Evolutionary conservation across 2,329 filamentous ascomycete genomes (phyloP).

Genomic region (Emergomyces orientalis): DNA sequence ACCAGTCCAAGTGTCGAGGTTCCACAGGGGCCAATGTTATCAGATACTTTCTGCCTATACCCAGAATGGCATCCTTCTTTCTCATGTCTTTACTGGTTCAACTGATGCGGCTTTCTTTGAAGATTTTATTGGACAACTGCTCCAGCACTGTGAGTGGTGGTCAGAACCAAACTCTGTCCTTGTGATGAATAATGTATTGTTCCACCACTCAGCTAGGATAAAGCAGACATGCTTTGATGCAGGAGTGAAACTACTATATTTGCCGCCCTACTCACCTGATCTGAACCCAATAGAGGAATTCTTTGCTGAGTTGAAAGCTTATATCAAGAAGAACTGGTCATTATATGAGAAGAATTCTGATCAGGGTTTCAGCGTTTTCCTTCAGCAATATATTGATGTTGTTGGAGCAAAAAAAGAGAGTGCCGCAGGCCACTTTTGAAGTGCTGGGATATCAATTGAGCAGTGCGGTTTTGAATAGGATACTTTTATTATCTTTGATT

Average conservation of each 20-base stretch:
- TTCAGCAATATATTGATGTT: constrained; percentile 21
- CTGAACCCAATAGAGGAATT: constrained; percentile 31
- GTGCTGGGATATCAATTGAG: constrained; percentile 15
- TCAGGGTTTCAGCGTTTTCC: constrained; percentile 17
- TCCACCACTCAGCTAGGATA: constrained; percentile 11
- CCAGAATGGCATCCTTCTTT: too few relatives aligned
- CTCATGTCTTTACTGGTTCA: too few relatives aligned
- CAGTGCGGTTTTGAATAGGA: not conserved
- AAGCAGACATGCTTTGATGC: constrained; percentile 23
- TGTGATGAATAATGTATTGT: not conserved
- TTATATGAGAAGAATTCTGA: constrained; percentile 12
- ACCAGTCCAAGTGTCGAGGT: too few relatives aligned
- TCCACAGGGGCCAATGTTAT: too few relatives aligned
- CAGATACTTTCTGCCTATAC: too few relatives aligned
- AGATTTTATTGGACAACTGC: too few relatives aligned
- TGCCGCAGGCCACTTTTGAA: constrained; percentile 18
- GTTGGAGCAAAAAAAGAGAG: constrained; percentile 16
- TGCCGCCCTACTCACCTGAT: constrained; percentile 29
- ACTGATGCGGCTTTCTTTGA: too few relatives aligned
- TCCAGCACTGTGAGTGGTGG: too few relatives aligned
- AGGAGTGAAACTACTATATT: constrained; percentile 25
- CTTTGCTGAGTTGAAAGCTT: constrained; percentile 30
- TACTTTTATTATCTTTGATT: not conserved
- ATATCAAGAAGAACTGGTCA: constrained; percentile 25
- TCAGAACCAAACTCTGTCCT: too few relatives aligned